Percentiles rank a stretch among this genome's conserved stretches.
Conservation (phyloP, 768 basidiomycete species). For the Wakefieldia striispora region DNA sequence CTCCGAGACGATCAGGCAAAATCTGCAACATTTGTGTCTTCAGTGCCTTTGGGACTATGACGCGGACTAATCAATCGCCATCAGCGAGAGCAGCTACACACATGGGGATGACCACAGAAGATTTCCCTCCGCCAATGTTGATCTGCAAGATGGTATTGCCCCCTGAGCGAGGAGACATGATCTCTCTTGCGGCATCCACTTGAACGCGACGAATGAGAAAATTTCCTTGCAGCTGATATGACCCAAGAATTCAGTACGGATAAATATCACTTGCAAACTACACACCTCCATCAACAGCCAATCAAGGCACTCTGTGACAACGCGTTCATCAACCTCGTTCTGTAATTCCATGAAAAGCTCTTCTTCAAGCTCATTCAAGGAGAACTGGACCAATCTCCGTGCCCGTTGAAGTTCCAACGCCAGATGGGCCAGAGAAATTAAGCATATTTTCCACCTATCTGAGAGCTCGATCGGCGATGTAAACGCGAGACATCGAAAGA, state of each 20-base stretch:
- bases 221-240: neutral
- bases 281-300: neutral
- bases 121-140: conserved; percentile 13
- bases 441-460: conserved; percentile 25
- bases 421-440: conserved; percentile 29
- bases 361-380: conserved; percentile 19
- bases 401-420: conserved; percentile 38
- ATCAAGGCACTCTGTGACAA: conserved; percentile 17
- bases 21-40: conserved; percentile 47
- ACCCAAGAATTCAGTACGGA: neutral
- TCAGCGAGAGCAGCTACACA: conserved; percentile 28
- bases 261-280: neutral
- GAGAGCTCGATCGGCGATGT: conserved; percentile 10
- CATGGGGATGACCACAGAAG: conserved; percentile 17
- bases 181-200: neutral
- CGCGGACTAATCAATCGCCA: conserved; percentile 29
- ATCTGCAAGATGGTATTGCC: conserved; percentile 18
- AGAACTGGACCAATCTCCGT: conserved; percentile 31
- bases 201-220: too few relatives aligned
- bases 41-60: conserved; percentile 46
- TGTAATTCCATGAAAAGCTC: conserved; percentile 31
- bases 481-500: conserved; percentile 30
- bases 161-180: neutral
- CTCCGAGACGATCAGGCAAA: conserved; percentile 41
- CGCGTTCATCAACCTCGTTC: conserved; percentile 22